These are phyloP conservation scores for Mortierella sp. DNA, from an alignment of 371 early-diverging fungal species.

Conservation along the genomic window DNA sequence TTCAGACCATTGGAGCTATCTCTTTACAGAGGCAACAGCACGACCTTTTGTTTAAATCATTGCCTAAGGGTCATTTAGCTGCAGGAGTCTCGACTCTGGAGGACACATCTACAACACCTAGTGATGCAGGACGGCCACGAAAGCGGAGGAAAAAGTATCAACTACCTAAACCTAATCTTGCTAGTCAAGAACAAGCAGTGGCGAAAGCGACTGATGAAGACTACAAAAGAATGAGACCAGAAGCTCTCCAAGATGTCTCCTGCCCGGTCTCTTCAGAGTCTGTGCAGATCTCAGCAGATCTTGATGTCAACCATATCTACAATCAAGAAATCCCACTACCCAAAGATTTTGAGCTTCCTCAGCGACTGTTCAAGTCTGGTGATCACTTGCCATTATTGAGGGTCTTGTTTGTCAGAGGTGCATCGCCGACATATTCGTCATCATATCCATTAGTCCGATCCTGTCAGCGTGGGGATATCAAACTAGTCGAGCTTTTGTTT, in stretches of 20 bases:
- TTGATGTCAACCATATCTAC: background rate
- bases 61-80: too few species aligned
- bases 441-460: constrained; percentile 40
- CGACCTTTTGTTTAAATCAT: too few species aligned
- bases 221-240: too few species aligned
- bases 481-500: constrained; percentile 34
- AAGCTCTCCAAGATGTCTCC: background rate
- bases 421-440: constrained; percentile 29
- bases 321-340: constrained; percentile 28
- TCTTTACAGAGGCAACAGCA: too few species aligned
- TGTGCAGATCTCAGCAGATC: background rate
- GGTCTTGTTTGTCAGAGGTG: constrained; percentile 30
- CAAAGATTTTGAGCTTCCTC: constrained; percentile 36
- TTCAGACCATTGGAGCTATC: background rate
- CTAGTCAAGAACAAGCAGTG: background rate
- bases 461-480: constrained; percentile 41
- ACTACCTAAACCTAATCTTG: background rate
- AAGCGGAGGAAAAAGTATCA: constrained; percentile 43
- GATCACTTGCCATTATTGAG: constrained; percentile 15
- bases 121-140: constrained; percentile 11
- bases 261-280: background rate
- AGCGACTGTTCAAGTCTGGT: constrained; percentile 39
- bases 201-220: too few species aligned
- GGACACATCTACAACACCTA: background rate
- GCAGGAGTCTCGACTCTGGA: too few species aligned